A percentile compares a stretch with the other conserved stretches of the same genome.
Conservation (phyloP, 2,329 filamentous ascomycete genomes). For the Dactylellina haptotyla region DNA sequence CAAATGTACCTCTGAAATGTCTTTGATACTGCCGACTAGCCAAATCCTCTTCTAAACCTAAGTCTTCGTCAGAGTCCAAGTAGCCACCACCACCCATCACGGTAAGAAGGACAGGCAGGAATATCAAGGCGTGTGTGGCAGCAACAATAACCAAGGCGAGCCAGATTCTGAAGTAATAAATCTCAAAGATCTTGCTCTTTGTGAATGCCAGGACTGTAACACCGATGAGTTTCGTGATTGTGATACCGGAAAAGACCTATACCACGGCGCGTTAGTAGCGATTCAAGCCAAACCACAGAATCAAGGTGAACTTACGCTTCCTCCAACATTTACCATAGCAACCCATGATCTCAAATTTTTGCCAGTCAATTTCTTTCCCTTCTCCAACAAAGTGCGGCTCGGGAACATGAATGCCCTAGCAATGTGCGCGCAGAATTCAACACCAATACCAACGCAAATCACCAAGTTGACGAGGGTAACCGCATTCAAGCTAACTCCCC, state of each 20-base stretch:
- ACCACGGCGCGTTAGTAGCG: background rate
- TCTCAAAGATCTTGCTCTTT: constrained; percentile 97
- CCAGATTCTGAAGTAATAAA: constrained; percentile 99
- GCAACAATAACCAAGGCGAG: constrained; percentile 89
- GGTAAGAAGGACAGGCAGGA: constrained; percentile 88
- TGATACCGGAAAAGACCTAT: constrained; percentile 87
- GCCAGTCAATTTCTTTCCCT: constrained; percentile 79
- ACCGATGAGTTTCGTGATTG: constrained; percentile 91
- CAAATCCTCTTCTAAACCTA: constrained; percentile 88
- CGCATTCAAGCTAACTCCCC: constrained; percentile 89
- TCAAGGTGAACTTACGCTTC: constrained; percentile 67
- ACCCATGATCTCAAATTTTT: constrained; percentile 90
- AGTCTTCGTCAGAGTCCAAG: constrained; percentile 84
- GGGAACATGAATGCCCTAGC: constrained; percentile 97
- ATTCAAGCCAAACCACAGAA: background rate
- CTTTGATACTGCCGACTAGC: constrained; percentile 68
- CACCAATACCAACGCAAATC: constrained; percentile 94
- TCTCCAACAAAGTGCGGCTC: constrained; percentile 80
- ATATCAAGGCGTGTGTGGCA: constrained; percentile 85
- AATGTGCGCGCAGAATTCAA: constrained; percentile 98
- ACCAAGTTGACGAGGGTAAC: constrained; percentile 95
- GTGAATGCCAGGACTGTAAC: constrained; percentile 94
- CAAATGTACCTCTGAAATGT: constrained; percentile 25
- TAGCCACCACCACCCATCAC: constrained; percentile 88
- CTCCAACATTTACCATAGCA: constrained; percentile 91